phyloP scores from a whole-genome alignment of 257 asterid genomes.

The Fraxinus americana region DNA sequence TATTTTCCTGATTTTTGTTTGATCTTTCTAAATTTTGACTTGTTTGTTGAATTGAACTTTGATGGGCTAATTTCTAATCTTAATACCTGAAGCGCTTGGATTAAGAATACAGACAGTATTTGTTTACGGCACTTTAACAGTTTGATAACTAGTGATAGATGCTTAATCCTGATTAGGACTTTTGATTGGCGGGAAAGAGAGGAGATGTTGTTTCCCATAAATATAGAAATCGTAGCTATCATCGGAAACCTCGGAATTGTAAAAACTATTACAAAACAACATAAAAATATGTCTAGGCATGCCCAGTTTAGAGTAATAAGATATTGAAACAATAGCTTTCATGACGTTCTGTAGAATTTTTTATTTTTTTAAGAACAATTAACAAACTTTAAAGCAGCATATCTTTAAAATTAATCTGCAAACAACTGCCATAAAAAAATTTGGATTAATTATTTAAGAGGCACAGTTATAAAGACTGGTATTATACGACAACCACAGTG shows the following conservation, averaged over 20 bases:
- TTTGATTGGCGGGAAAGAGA: neutral
- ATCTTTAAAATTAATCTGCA: neutral
- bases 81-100: neutral
- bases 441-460: neutral
- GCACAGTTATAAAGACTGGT: neutral
- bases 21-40: neutral
- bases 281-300: neutral
- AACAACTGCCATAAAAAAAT: neutral
- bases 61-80: neutral
- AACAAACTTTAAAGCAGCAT: neutral
- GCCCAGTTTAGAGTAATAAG: neutral
- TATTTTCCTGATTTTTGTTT: neutral
- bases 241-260: neutral
- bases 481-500: neutral
- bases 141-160: neutral
- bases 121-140: neutral
- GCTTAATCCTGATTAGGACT: neutral
- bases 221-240: neutral
- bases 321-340: neutral
- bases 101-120: neutral
- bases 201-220: neutral
- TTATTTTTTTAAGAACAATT: neutral
- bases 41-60: neutral
- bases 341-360: neutral
- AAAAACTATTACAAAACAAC: neutral